Evolutionary conservation across 1,284 basidiomycete species (phyloP), one percentile per base, ranked within the genome.

Genomic region (Heterobasidion annosum): DNA sequence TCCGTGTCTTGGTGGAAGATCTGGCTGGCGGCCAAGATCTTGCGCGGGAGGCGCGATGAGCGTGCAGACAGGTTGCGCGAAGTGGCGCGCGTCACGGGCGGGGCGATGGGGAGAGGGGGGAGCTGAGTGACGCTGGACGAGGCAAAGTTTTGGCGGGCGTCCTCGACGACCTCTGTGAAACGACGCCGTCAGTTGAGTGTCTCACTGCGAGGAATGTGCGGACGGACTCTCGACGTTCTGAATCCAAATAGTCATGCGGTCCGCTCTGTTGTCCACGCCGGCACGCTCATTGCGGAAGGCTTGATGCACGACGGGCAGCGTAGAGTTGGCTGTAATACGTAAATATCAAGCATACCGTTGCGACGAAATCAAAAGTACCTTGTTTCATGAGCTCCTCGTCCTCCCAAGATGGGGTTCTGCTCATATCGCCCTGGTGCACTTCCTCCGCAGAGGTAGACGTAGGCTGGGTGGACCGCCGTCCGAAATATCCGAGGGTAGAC

Each of bases 241-340:
- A 67, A 88, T 84, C 88, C 88, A 91, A 52, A 82, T 70, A 1
- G 80, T 77, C 82, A 91, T 81, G 54, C 88, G 73, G 62, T 90
- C 86, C 40, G 73, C 68, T 46, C 76, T 74, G 40, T 75, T 76
- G 57, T 83, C 82, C 35, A 72, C 76, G 34, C 54, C 78, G 19
- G 78, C 61, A 43, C 72, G 73, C 57, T 80, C 79, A 59, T 71
- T 78, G 44, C 72, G 75, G 34, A 72, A 70, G 0, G 78, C 76
- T 59, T 79, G 75, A 43, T 71, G 73, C 49, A 80, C 74, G 33
- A 72, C 71, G 44, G 81, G 76, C 51, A 79, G 65, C 8, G 76
- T 75, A 5, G 79, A 76, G 57, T 71, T 68, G 43, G 69, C 74
- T 73, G 58, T 50, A 35, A 16, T 16, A 6, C 25, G 51, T n/a